Base-by-base conservation (phyloP, 2,329 filamentous ascomycete genomes). In the Graphilbum ipis-grandicollis region DNA sequence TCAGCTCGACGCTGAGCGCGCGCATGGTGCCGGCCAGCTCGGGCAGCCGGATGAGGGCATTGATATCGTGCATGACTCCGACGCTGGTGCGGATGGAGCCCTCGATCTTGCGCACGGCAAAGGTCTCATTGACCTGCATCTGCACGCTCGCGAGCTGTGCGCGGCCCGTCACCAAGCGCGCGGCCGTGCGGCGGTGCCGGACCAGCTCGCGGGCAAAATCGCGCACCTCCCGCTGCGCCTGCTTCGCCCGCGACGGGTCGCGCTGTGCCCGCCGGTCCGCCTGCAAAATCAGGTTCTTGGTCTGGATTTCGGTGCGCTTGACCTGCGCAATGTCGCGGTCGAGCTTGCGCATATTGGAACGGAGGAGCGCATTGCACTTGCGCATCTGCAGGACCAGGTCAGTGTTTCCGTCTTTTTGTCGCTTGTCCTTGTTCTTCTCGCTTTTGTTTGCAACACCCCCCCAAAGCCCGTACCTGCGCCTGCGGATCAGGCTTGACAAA, bases 101-200 rank as follows among this genome's bases (percentile, higher is more conserved):
- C 59, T 96, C 86, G 44, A 98, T 96, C 66, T 93, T 93, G 47
- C 84, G 77, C 49, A 96, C 78, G 2, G 84, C 82, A 56, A 96
- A 96, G 2, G 90, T 86, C 61, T 96, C 88, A 51, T 86, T 84
- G 51, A 98, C 88, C 59, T 96, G 90, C 85, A 96, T 93, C 57
- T 88, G 79, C 31, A 98, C 88, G 46, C 79, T 88, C 53, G 78
- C 76, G 34, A 98, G 71, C 59, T 96, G 90, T 2, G 90, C 90
- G 54, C 92, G 92, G 49, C 78, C 79, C 0, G 88, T 96, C 15
- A 79, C 67, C 29, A 96, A 68, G 5, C 90, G 75, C 22, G 67
- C 60, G 15, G 68, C 69, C 44, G 85, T 76, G 53, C 79, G 82
- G 45, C 90, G 80, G 41, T 83, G 72, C 36, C 81, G 76, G 44